phyloP scores from a whole-genome alignment of 805 yeast species.

The Suhomyces pyralidae region DNA sequence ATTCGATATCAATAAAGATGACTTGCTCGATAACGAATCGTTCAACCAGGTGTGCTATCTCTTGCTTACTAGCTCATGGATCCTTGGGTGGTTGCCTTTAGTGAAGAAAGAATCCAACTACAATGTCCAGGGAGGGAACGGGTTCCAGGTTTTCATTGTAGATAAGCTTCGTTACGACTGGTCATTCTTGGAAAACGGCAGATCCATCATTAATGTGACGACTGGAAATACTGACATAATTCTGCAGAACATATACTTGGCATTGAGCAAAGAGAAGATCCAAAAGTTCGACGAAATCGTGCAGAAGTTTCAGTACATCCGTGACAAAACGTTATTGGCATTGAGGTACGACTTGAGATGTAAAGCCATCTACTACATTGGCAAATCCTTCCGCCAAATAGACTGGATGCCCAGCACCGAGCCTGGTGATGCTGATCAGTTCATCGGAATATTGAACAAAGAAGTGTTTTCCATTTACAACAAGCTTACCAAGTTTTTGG shows the following conservation, averaged over 20 bases:
- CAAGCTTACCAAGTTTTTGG: slow-evolving; percentile 31
- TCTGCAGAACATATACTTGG: slow-evolving; percentile 29
- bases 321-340: slow-evolving; percentile 41
- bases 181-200: slow-evolving; percentile 42
- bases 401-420: slow-evolving; percentile 52
- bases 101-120: slow-evolving; percentile 42
- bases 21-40: slow-evolving; percentile 51
- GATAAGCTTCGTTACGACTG: slow-evolving; percentile 39
- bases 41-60: slow-evolving; percentile 52
- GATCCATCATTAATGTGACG: slow-evolving; percentile 14
- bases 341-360: slow-evolving; percentile 58
- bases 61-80: slow-evolving; percentile 54
- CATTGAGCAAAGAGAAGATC: slow-evolving; percentile 29
- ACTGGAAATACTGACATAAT: slow-evolving; percentile 17
- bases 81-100: slow-evolving; percentile 57
- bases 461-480: slow-evolving; percentile 47
- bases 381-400: slow-evolving; percentile 45
- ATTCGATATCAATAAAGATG: slow-evolving; percentile 43
- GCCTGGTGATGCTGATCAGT: slow-evolving; percentile 59
- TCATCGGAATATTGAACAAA: slow-evolving; percentile 49
- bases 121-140: slow-evolving; percentile 8
- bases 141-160: slow-evolving; percentile 20
- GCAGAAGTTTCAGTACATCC: slow-evolving; percentile 30
- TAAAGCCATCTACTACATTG: slow-evolving; percentile 50
- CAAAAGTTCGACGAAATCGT: slow-evolving; percentile 37